Conservation (phyloP, 2,329 filamentous ascomycete species). For the Diplodia seriata region DNA sequence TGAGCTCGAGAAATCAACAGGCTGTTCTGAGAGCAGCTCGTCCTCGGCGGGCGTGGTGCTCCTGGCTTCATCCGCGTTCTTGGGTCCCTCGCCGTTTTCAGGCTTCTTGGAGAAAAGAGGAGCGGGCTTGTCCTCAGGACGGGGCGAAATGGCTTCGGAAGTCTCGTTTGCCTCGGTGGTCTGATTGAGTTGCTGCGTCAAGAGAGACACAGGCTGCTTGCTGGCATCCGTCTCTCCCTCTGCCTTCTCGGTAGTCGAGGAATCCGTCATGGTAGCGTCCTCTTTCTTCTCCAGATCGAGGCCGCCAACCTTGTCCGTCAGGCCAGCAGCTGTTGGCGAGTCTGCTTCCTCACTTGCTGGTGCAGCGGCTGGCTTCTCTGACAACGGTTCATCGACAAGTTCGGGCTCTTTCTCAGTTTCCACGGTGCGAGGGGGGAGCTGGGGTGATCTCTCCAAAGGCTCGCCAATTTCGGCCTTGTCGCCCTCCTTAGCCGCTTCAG, state of each 20-base stretch:
- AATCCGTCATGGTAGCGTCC: constrained; percentile 36
- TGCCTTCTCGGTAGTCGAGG: constrained; percentile 32
- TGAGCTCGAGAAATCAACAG: constrained; percentile 36
- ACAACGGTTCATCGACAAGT: constrained; percentile 31
- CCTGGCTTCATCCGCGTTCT: constrained; percentile 38
- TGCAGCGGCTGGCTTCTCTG: constrained; percentile 40
- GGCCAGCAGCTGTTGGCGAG: constrained; percentile 59
- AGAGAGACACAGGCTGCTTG: constrained; percentile 46
- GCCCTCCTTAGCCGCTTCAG: constrained; percentile 67
- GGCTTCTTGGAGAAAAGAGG: constrained; percentile 64
- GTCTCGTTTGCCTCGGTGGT: constrained; percentile 39
- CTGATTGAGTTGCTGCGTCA: constrained; percentile 53
- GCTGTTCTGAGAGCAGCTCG: constrained; percentile 44
- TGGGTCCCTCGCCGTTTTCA: constrained; percentile 36
- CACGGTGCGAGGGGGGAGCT: constrained; percentile 55
- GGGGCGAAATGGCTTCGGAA: constrained; percentile 56
- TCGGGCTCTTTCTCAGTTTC: constrained; percentile 21
- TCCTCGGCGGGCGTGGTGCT: constrained; percentile 50
- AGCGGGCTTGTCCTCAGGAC: constrained; percentile 71
- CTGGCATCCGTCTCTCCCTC: constrained; percentile 37
- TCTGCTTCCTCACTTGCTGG: constrained; percentile 45
- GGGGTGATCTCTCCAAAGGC: constrained; percentile 51
- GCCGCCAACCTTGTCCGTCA: constrained; percentile 61
- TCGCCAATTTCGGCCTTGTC: constrained; percentile 54
- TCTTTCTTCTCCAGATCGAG: constrained; percentile 68